These are phyloP conservation scores for Stachybotrys chartarum DNA, from an alignment of 2,329 filamentous ascomycete species.

Conservation along the genomic window DNA sequence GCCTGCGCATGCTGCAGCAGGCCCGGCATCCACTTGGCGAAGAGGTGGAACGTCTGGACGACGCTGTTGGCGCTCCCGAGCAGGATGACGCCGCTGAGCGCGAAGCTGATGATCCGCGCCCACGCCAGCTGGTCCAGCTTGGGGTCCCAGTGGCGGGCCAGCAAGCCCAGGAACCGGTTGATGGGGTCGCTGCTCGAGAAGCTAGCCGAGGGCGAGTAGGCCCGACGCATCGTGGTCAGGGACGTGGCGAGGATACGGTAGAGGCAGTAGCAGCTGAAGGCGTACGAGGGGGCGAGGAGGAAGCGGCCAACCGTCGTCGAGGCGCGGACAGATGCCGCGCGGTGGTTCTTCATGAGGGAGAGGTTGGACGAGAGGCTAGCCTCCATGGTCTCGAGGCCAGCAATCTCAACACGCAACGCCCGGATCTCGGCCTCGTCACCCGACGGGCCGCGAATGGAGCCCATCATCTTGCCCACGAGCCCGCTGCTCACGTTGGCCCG, in stretches of 20 bases:
- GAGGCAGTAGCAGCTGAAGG: slow-evolving; percentile 75
- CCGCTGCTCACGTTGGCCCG: slow-evolving; percentile 30
- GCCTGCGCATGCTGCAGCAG: slow-evolving; percentile 69
- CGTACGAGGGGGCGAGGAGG: slow-evolving; percentile 53
- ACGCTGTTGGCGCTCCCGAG: slow-evolving; percentile 75
- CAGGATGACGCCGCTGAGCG: slow-evolving; percentile 76
- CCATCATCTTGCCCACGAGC: slow-evolving; percentile 68
- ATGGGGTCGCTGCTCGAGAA: slow-evolving; percentile 74
- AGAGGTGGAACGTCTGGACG: slow-evolving; percentile 77
- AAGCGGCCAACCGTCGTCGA: slow-evolving; percentile 61
- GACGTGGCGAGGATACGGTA: slow-evolving; percentile 73
- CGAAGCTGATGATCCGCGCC: slow-evolving; percentile 79
- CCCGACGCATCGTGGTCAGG: slow-evolving; percentile 58
- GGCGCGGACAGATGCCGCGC: slow-evolving; percentile 58
- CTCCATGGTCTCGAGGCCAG: slow-evolving; percentile 75
- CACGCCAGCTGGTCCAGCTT: slow-evolving; percentile 75
- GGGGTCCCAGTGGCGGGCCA: slow-evolving; percentile 79
- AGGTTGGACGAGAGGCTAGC: slow-evolving; percentile 61
- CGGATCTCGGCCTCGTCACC: slow-evolving; percentile 54
- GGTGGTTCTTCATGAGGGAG: slow-evolving; percentile 53
- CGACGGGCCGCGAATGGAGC: slow-evolving; percentile 58
- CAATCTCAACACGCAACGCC: slow-evolving; percentile 64
- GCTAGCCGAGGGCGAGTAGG: slow-evolving; percentile 28
- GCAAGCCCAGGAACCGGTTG: slow-evolving; percentile 71
- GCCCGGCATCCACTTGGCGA: slow-evolving; percentile 65